A percentile compares a stretch with the other conserved stretches of the same genome.
phyloP scores from a whole-genome alignment of 345 rosid species.

The Linum tenue region DNA sequence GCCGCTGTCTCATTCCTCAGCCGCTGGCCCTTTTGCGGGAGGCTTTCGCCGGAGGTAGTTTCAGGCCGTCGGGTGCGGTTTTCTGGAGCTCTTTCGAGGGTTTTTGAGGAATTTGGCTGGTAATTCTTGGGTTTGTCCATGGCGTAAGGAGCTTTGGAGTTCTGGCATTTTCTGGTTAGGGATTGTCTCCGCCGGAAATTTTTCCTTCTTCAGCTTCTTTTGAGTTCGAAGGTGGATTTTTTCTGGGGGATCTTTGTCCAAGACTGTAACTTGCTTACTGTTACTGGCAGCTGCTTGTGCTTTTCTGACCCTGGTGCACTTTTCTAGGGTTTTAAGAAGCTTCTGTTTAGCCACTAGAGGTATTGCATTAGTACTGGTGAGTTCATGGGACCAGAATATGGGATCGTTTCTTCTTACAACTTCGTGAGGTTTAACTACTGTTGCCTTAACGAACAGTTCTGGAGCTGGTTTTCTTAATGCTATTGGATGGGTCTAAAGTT shows the following conservation, averaged over 20 bases:
- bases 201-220: not conserved
- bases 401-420: no score
- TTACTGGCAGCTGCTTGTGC: not conserved
- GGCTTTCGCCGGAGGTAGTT: not conserved
- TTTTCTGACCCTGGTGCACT: not conserved
- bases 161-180: not conserved
- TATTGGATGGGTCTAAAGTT: not conserved
- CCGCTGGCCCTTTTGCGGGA: not conserved
- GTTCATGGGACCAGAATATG: no score
- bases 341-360: not conserved
- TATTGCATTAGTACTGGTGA: not conserved
- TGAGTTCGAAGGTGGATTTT: not conserved
- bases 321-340: not conserved
- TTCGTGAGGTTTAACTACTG: no score
- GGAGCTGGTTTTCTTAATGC: not conserved
- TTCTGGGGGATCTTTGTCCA: not conserved
- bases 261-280: not conserved
- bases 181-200: not conserved
- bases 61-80: not conserved
- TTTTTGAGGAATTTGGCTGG: not conserved
- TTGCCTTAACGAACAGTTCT: not conserved
- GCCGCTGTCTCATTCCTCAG: not conserved
- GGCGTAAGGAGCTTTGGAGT: not conserved
- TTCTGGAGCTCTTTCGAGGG: not conserved
- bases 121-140: not conserved